Evolutionary conservation across 73 alveolate species (phyloP), one percentile per base, ranked within the genome.

Genomic region (Paramecium biaurelia): DNA sequence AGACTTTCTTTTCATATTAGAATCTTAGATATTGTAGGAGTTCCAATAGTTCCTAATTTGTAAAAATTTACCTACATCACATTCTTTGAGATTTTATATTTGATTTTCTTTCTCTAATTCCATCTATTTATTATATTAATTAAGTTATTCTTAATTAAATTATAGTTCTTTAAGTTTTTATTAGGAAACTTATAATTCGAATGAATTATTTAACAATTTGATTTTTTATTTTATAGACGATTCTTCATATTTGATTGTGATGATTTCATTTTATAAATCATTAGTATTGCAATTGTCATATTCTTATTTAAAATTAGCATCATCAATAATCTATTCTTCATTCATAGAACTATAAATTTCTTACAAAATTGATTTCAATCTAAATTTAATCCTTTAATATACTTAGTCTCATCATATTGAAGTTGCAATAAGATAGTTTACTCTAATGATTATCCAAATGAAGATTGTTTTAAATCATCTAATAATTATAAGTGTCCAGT

Each of bases 1-100:
- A 23, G 9, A 63, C 45, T 24, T 32, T 63, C 84, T 63, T 63
- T 63, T 63, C 84, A 63, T 12, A 63, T 63, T 63, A 63, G 45
- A 63, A 63, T 63, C 53, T 63, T 32, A 63, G 12, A 63, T 63
- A 30, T 63, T 63, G 24, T 9, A 26, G 26, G 26, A 26, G 53
- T 63, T 63, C 84, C 53, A 63, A 63, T 32, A 63, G 49, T 63
- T 63, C 84, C 84, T 63, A 63, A 63, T 30, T 63, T 63, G 84
- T 63, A 30, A 63, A 26, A 26, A 63, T 63, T 63, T 26, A 63
- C 84, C 84, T 63, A 63, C 84, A 63, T 63, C 84, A 63, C 84
- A 63, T 63, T 63, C 49, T 53, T 53, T 53, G 20, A 53, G 68
- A 53, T 53, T 53, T 53, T 18, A 21, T 5, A 18, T 21, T 18